These are phyloP conservation scores for Larix kaempferi DNA, from an alignment of 75 land plant species.

Conservation along the genomic window DNA sequence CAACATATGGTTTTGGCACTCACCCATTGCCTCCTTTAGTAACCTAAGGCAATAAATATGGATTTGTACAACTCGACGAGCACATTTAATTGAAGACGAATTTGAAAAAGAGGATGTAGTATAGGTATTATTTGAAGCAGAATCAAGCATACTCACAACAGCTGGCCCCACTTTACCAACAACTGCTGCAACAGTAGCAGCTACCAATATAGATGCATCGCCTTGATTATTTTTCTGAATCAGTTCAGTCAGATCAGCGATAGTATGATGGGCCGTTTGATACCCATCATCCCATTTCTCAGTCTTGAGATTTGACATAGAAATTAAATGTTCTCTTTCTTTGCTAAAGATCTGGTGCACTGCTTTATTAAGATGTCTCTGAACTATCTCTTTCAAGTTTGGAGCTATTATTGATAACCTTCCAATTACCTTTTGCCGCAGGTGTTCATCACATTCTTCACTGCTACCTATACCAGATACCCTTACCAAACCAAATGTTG, in stretches of 20 bases:
- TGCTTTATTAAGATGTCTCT: slow-evolving; percentile 59
- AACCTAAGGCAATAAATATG: slow-evolving; percentile 65
- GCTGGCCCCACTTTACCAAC: slow-evolving; percentile 57
- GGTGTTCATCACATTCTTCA: slow-evolving; percentile 80
- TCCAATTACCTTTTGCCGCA: slow-evolving; percentile 64
- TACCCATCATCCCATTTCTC: slow-evolving; percentile 64
- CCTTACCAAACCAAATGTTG: slow-evolving; percentile 50
- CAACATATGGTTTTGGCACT: slow-evolving; percentile 69
- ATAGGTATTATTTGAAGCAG: slow-evolving; percentile 21
- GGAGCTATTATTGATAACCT: slow-evolving; percentile 55
- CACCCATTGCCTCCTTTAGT: slow-evolving; percentile 87
- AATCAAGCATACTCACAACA: slow-evolving; percentile 56
- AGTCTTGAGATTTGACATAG: slow-evolving; percentile 20
- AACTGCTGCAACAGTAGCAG: slow-evolving; percentile 73
- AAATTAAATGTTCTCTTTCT: slow-evolving; percentile 55
- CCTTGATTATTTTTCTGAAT: slow-evolving; percentile 80
- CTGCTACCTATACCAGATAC: slow-evolving; percentile 45
- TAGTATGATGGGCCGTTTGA: slow-evolving; percentile 59
- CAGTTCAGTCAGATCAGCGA: slow-evolving; percentile 50
- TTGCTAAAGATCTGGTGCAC: slow-evolving; percentile 41
- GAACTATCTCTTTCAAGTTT: slow-evolving; percentile 77
- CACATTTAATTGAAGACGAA: slow-evolving; percentile 35
- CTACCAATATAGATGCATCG: slow-evolving; percentile 66
- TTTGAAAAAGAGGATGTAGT: slow-evolving; percentile 16
- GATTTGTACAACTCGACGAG: slow-evolving; percentile 58